phyloP scores from a whole-genome alignment of 1,284 basidiomycete species.

The Violaceomyces palustris region DNA sequence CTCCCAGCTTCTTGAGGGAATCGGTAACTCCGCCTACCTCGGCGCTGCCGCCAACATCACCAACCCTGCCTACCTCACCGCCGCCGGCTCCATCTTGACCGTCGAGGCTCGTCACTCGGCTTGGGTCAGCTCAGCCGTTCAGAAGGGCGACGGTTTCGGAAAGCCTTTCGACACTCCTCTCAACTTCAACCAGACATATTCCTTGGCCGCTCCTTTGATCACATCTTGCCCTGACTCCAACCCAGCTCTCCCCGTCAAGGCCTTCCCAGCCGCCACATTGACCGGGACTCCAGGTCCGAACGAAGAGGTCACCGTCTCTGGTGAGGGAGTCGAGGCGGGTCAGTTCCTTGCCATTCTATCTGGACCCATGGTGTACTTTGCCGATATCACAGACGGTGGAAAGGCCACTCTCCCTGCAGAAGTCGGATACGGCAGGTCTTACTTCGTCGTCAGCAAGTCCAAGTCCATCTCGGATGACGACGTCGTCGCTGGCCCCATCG shows the following conservation, averaged over 20 bases:
- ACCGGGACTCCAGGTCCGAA: constrained; percentile 22
- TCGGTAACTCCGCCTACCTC: constrained; percentile 60
- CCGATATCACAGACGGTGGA: constrained; percentile 30
- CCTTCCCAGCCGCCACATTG: constrained; percentile 55
- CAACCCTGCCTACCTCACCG: constrained; percentile 28
- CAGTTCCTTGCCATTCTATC: constrained; percentile 55
- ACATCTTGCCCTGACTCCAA: constrained; percentile 58
- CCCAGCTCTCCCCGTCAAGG: constrained; percentile 55
- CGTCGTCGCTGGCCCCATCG: constrained; percentile 58
- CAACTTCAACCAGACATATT: constrained; percentile 54
- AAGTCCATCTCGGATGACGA: constrained; percentile 54
- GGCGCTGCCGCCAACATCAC: constrained; percentile 59
- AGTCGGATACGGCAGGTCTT: constrained; percentile 54
- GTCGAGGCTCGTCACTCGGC: constrained; percentile 33
- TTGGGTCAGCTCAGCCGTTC: constrained; percentile 34
- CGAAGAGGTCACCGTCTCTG: constrained; percentile 48
- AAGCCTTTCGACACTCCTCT: constrained; percentile 58
- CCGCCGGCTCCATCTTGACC: constrained; percentile 39
- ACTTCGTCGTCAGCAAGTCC: constrained; percentile 53
- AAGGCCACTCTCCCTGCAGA: constrained; percentile 53
- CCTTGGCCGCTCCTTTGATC: constrained; percentile 55
- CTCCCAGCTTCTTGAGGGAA: constrained; percentile 61
- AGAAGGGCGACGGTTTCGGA: constrained; percentile 29
- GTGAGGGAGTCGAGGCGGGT: constrained; percentile 42
- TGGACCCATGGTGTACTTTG: constrained; percentile 50